Conservation (phyloP, 1,139 yeast species). For the Kodamaea derodonti region DNA sequence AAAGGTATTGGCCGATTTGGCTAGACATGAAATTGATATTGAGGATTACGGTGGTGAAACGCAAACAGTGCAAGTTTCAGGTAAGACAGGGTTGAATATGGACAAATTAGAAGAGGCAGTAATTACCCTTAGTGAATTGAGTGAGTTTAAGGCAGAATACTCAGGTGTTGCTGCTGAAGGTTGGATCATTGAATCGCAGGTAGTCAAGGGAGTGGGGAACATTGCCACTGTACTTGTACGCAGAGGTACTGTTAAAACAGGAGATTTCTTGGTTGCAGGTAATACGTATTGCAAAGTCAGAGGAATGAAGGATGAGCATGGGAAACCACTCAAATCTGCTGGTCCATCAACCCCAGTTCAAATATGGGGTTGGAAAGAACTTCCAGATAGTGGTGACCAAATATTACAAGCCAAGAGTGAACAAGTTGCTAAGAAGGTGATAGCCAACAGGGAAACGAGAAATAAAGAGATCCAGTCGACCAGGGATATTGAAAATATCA, state of each 20-base stretch:
- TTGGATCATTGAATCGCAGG: constrained; percentile 83
- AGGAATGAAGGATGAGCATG: constrained; percentile 74
- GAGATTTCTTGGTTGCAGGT: constrained; percentile 78
- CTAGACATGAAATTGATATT: constrained; percentile 74
- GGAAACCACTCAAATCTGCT: constrained; percentile 61
- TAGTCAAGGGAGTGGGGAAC: constrained; percentile 79
- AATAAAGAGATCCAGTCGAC: constrained; percentile 58
- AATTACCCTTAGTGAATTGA: constrained; percentile 75
- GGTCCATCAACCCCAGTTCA: constrained; percentile 91
- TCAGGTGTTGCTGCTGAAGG: constrained; percentile 67
- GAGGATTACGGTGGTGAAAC: constrained; percentile 97
- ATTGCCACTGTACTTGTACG: constrained; percentile 82
- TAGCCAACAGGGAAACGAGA: constrained; percentile 57
- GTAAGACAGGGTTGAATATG: constrained; percentile 79
- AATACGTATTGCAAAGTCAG: constrained; percentile 81
- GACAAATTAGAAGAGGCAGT: constrained; percentile 88
- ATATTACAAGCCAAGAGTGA: constrained; percentile 76
- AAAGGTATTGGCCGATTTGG: constrained; percentile 72
- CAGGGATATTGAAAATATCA: constrained; percentile 66
- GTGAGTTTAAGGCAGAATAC: constrained; percentile 69
- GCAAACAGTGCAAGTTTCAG: constrained; percentile 85
- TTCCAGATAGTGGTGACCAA: constrained; percentile 90
- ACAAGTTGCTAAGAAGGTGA: constrained; percentile 69
- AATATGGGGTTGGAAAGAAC: constrained; percentile 89
- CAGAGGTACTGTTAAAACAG: constrained; percentile 71